Conservation (phyloP, 1,139 yeast species). For the Taphrina pruni region DNA sequence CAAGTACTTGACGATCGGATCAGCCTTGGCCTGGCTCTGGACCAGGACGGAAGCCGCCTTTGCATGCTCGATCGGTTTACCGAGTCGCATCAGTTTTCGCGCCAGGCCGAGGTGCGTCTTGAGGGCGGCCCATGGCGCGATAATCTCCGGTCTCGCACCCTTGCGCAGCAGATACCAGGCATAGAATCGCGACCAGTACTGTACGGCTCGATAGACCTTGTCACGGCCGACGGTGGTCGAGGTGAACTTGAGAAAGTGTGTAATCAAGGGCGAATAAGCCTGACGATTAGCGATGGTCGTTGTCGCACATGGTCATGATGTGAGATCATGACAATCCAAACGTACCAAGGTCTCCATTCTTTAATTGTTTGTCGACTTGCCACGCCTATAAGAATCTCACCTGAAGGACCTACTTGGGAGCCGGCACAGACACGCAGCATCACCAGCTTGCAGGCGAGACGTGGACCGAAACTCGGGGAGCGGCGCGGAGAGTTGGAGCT, state of each 20-base stretch:
- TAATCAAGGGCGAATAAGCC: conserved; percentile 38
- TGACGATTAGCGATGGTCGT: background rate
- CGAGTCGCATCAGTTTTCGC: conserved; percentile 82
- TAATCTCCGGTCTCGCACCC: conserved; percentile 62
- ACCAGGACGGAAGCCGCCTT: conserved; percentile 71
- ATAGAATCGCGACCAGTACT: conserved; percentile 78
- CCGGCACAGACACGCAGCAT: background rate
- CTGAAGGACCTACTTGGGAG: background rate
- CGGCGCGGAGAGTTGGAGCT: conserved; percentile 6
- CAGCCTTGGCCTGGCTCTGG: conserved; percentile 70
- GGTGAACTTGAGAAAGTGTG: conserved; percentile 38
- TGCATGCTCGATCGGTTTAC: conserved; percentile 79
- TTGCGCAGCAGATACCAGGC: conserved; percentile 66
- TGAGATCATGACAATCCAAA: too few species aligned
- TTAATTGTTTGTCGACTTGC: background rate
- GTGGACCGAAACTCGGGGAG: background rate
- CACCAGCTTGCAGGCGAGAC: too few species aligned
- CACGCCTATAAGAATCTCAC: background rate
- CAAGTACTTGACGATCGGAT: conserved; percentile 64
- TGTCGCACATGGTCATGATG: background rate
- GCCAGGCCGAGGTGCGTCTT: conserved; percentile 69
- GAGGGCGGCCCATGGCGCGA: conserved; percentile 60
- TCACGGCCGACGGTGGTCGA: conserved; percentile 68
- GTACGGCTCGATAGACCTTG: conserved; percentile 78
- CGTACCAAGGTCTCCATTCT: conserved; percentile 20